Conservation (phyloP, 2,329 filamentous ascomycete genomes). For the Apiospora aurea region DNA sequence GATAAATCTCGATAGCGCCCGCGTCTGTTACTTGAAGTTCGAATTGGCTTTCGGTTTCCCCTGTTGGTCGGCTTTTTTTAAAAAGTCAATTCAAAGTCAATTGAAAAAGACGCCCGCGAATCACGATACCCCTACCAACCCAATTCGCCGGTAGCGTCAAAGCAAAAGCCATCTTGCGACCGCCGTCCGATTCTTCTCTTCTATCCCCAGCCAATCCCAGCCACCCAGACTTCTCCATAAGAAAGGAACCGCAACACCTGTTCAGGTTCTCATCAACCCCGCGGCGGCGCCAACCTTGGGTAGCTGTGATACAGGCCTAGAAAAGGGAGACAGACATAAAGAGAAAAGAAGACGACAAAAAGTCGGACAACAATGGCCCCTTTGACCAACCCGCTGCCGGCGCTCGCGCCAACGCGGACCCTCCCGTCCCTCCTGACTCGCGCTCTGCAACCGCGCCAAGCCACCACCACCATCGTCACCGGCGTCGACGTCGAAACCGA, state of each 20-base stretch:
- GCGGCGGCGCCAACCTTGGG: no score
- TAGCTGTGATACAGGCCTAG: not conserved
- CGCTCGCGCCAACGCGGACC: conserved; percentile 33
- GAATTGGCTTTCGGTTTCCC: not conserved
- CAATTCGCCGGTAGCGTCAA: not conserved
- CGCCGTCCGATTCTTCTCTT: not conserved
- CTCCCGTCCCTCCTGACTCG: conserved; percentile 34
- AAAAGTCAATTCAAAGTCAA: not conserved
- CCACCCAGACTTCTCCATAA: not conserved
- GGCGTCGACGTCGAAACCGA: conserved; percentile 29
- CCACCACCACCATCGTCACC: conserved; percentile 39
- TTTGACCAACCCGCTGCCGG: not conserved
- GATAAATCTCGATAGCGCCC: conserved; percentile 6
- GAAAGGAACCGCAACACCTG: no score
- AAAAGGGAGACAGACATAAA: not conserved
- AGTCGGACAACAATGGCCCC: not conserved
- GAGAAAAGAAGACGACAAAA: not conserved
- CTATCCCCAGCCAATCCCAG: conserved; percentile 5
- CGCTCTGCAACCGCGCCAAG: conserved; percentile 34
- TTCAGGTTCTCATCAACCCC: no score
- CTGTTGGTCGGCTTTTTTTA: not conserved
- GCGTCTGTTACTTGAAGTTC: not conserved
- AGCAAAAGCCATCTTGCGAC: not conserved
- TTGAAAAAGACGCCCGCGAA: no score
- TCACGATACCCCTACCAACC: not conserved